Conservation (phyloP, 768 basidiomycete species). For the Clitopilus hobsonii region DNA sequence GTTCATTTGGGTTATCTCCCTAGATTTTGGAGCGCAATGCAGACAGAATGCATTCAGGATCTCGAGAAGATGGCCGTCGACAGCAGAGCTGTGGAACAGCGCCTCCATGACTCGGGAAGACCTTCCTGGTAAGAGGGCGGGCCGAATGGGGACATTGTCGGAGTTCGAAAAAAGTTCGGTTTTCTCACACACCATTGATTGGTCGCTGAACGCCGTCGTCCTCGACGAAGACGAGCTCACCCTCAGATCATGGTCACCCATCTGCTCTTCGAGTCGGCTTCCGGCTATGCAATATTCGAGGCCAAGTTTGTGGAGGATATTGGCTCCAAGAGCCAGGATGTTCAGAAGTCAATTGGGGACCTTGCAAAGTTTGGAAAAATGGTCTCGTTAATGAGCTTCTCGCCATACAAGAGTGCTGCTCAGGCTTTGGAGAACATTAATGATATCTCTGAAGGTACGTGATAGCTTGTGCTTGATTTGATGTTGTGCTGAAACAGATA, state of each 20-base stretch:
- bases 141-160: conserved; percentile 12
- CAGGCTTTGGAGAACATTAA: conserved; percentile 95
- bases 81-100: neutral
- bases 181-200: conserved; percentile 9
- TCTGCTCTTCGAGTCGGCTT: conserved; percentile 88
- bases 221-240: conserved; percentile 25
- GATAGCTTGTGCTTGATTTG: neutral
- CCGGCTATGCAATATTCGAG: conserved; percentile 92
- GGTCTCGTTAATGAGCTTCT: conserved; percentile 86
- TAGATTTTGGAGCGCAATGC: neutral
- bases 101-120: neutral
- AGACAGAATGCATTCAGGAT: neutral
- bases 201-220: conserved; percentile 25
- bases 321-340: conserved; percentile 68
- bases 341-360: conserved; percentile 86
- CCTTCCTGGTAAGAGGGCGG: neutral
- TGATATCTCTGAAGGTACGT: conserved; percentile 90
- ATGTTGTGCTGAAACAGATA: conserved; percentile 3
- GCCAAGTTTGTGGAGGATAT: conserved; percentile 85
- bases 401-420: conserved; percentile 90
- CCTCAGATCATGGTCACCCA: conserved; percentile 61
- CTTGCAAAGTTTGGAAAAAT: conserved; percentile 88
- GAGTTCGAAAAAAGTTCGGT: conserved; percentile 24
- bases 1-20: neutral
- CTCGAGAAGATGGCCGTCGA: conserved; percentile 8